phyloP scores from a whole-genome alignment of 2,329 filamentous ascomycete genomes.

The Colletotrichum karsti region DNA sequence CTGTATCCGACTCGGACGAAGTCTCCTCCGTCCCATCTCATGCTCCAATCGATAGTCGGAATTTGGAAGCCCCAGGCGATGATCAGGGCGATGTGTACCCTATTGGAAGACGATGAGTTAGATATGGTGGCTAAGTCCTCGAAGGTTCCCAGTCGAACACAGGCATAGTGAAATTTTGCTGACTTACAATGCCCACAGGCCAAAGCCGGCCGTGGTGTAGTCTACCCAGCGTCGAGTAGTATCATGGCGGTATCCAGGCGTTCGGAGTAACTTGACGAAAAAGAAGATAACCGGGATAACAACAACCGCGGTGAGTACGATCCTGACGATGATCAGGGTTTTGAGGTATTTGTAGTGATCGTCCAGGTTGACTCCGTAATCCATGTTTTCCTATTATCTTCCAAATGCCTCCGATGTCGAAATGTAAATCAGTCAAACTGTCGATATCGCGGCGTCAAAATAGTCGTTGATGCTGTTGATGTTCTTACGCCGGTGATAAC shows the following conservation, averaged over 20 bases:
- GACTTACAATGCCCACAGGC: background rate
- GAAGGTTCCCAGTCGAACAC: too few species aligned
- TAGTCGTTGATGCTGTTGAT: background rate
- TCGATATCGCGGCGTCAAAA: accelerated
- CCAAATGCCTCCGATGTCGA: background rate
- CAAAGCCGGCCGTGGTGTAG: background rate
- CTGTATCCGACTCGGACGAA: too few species aligned
- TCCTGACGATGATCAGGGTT: background rate
- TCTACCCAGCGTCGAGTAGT: slow-evolving; percentile 11
- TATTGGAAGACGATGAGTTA: too few species aligned
- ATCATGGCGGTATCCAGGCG: background rate
- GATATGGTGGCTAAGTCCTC: too few species aligned
- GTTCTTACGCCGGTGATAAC: background rate
- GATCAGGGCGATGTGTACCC: too few species aligned
- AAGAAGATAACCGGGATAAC: background rate
- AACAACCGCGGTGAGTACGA: background rate
- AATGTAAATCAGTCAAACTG: too few species aligned
- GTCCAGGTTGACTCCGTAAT: background rate
- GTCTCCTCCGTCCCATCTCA: too few species aligned
- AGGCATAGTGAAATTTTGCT: too few species aligned
- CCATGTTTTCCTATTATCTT: background rate
- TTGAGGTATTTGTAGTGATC: background rate
- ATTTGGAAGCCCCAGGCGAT: too few species aligned
- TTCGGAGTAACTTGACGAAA: background rate
- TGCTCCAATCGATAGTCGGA: too few species aligned